Base-by-base conservation (phyloP, 2,329 filamentous ascomycete species). In the Gyromitra esculenta region DNA sequence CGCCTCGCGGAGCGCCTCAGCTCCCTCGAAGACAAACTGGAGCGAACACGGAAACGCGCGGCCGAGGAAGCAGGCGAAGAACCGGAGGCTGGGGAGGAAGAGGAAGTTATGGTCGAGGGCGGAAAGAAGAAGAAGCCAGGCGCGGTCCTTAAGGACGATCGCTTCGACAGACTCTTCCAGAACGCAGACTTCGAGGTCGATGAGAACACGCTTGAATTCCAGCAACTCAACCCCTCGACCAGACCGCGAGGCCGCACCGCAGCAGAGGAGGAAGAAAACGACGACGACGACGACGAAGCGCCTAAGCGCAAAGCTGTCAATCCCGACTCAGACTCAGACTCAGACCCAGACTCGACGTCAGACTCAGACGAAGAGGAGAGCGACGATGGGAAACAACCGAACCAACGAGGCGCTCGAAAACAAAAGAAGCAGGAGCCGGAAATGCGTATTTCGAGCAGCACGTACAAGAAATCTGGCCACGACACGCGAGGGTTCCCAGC, bases 141-240 rank as follows among this genome's bases (percentile, higher is more conserved):
- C 6, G 73, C 73, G 25, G 85, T 97, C 45, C 89, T 99, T 69
- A 89, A 89, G 75, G 96, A 99, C 83, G 87, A 90, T 65, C 94
- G 96, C 86, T 98, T 99, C 87, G 88, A 88, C 80, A 89, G 90
- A 80, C 85, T 99, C 77, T 99, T 98, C 85, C 91, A 97, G 82
- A 93, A 98, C 83, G 91, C 94, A 81, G 94, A 97, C 73, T 98
- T 97, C 83, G 89, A 89, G 81, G 92, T 99, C 75, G 95, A 99
- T 83, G 96, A 99, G 85, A 91, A 86, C 50, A 96, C 91, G 79
- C 88, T 90, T 81, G 95, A 98, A 83, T 99, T 97, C 86, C 89
- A 90, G 75, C 88, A 91, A 59, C 90, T 97, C 84, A 99, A 99
- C 82, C 93, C 96, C 3, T 97, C 93, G 83, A 96, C 93, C 6